Percentiles rank a stretch among this genome's conserved stretches.
phyloP scores from a whole-genome alignment of 202 grass and related monocot genomes.

The Bolboschoenoplectus hybrid region DNA sequence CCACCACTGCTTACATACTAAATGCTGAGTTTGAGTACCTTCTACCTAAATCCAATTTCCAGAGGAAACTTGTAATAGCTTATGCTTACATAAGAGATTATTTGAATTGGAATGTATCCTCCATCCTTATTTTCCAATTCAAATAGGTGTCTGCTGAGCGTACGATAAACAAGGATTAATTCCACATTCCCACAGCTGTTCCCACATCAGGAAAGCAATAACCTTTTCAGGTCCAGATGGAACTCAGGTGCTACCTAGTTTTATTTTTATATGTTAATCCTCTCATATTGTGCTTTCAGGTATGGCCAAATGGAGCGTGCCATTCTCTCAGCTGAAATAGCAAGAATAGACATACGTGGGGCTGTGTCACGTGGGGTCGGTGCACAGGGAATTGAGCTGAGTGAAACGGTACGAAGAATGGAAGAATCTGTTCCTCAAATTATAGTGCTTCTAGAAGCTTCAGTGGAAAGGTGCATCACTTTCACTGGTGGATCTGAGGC shows the following conservation, averaged over 20 bases:
- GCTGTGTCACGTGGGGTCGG: slow-evolving; percentile 82
- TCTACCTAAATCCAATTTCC: background rate
- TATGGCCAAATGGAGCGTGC: slow-evolving; percentile 96
- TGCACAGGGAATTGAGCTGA: slow-evolving; percentile 97
- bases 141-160: background rate
- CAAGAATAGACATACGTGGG: slow-evolving; percentile 85
- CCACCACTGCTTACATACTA: slow-evolving; percentile 12
- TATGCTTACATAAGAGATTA: background rate
- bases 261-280: slow-evolving; percentile 4
- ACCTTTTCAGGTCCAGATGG: background rate
- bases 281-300: slow-evolving; percentile 46
- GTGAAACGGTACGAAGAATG: slow-evolving; percentile 97
- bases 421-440: slow-evolving; percentile 98
- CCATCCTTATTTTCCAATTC: background rate
- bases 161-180: background rate
- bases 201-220: background rate
- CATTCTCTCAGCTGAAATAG: slow-evolving; percentile 85
- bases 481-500: slow-evolving; percentile 94
- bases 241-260: background rate
- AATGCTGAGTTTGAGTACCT: background rate
- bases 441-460: slow-evolving; percentile 90
- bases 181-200: background rate
- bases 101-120: background rate
- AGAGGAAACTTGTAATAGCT: background rate
- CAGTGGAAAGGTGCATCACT: slow-evolving; percentile 92